Conservation (phyloP, 1,139 yeast genomes). For the Geotrichum bryndzae region DNA sequence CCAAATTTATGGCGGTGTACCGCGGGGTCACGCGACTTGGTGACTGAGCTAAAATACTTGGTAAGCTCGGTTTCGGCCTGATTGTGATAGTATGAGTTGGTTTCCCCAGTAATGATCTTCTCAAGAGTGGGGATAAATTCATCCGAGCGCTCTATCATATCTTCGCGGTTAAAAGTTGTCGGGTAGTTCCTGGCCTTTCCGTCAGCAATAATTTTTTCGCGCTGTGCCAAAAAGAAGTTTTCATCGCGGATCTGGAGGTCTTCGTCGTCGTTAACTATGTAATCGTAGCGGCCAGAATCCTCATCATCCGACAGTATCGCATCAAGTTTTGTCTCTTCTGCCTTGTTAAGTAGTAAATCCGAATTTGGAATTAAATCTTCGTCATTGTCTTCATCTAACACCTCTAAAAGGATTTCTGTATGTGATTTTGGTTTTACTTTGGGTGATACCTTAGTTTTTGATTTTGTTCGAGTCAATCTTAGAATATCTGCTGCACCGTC, state of each 20-base stretch:
- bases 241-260: not conserved
- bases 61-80: not conserved
- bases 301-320: not conserved
- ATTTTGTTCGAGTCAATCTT: not conserved
- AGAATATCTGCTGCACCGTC: not conserved
- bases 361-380: not conserved
- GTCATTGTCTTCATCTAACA: not conserved
- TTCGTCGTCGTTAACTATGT: not conserved
- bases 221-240: not conserved
- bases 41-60: not conserved
- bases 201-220: not conserved
- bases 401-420: not conserved
- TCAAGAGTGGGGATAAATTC: not conserved
- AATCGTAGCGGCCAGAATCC: slow-evolving; percentile 4
- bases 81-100: slow-evolving; percentile 1
- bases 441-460: not conserved
- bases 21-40: slow-evolving; percentile 1
- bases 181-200: slow-evolving; percentile 1
- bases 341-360: not conserved
- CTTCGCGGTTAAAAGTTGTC: not conserved
- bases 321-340: not conserved
- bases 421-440: not conserved
- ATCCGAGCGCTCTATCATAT: not conserved
- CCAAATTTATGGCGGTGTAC: slow-evolving; percentile 7
- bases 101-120: slow-evolving; percentile 1